These are phyloP conservation scores for Stephania japonica DNA, from an alignment of 164 flowering plant genomes.

Conservation along the genomic window DNA sequence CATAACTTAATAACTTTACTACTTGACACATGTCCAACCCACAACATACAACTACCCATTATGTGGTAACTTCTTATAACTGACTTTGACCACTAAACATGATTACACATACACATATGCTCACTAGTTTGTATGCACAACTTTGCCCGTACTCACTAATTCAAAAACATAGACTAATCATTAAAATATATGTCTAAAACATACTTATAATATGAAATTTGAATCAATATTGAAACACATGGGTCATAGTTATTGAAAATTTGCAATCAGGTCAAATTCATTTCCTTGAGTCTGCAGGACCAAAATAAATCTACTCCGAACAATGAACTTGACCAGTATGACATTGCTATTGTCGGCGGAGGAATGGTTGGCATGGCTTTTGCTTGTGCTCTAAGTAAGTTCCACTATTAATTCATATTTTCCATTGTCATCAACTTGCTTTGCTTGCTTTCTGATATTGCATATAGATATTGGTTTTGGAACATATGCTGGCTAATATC, in stretches of 20 bases:
- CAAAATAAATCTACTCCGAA: constrained; percentile 17
- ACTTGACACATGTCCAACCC: too few relatives aligned
- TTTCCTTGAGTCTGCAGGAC: constrained; percentile 23
- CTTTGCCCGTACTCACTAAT: too few relatives aligned
- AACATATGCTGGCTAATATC: background rate
- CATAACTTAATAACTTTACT: too few relatives aligned
- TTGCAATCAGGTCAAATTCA: background rate
- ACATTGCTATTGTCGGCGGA: constrained; percentile 95
- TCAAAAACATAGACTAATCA: too few relatives aligned
- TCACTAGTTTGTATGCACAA: too few relatives aligned
- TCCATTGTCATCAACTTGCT: background rate
- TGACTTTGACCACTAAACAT: too few relatives aligned
- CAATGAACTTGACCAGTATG: constrained; percentile 37
- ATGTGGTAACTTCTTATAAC: too few relatives aligned
- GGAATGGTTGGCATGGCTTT: constrained; percentile 99
- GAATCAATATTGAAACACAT: too few relatives aligned
- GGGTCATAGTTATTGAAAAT: background rate
- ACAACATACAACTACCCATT: too few relatives aligned
- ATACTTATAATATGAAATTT: too few relatives aligned
- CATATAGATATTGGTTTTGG: background rate
- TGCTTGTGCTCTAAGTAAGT: constrained; percentile 83
- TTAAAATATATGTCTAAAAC: too few relatives aligned
- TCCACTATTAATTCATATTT: constrained; percentile 4
- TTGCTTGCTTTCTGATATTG: background rate
- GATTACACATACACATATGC: too few relatives aligned